A percentile compares a stretch with the other conserved stretches of the same genome.
Conservation (phyloP, 1,284 basidiomycete genomes). For the Irpex sp. region DNA sequence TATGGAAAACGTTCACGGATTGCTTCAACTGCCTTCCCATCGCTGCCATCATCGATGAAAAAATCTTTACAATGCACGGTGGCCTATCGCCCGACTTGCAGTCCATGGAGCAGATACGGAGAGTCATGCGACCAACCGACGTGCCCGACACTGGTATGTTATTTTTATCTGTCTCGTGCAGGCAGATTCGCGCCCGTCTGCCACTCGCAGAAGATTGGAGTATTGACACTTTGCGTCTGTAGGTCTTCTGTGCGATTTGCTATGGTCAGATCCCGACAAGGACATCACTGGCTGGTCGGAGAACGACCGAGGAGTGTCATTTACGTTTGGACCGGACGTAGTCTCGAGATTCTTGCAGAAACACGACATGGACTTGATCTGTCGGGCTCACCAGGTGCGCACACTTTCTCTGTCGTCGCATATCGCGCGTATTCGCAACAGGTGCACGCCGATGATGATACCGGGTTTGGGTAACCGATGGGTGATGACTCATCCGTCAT, state of each 20-base stretch:
- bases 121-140: slow-evolving; percentile 99
- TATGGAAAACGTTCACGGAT: slow-evolving; percentile 98
- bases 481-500: background rate
- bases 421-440: background rate
- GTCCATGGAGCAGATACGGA: slow-evolving; percentile 99
- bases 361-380: slow-evolving; percentile 99
- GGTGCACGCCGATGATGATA: background rate
- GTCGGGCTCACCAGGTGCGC: slow-evolving; percentile 92
- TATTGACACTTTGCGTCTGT: background rate
- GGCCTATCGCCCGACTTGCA: slow-evolving; percentile 95
- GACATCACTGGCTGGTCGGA: slow-evolving; percentile 99
- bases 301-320: slow-evolving; percentile 97
- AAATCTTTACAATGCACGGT: slow-evolving; percentile 95
- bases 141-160: slow-evolving; percentile 93
- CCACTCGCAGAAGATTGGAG: background rate
- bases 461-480: background rate
- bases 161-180: slow-evolving; percentile 11
- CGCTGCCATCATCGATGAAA: slow-evolving; percentile 95
- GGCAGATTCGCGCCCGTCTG: slow-evolving; percentile 4
- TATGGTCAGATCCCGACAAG: slow-evolving; percentile 99
- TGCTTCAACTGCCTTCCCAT: slow-evolving; percentile 96
- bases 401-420: background rate
- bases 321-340: slow-evolving; percentile 98
- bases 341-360: slow-evolving; percentile 98
- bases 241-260: slow-evolving; percentile 92